Conservation (phyloP, 331 rosid species). For the Stylosanthes scabra region DNA sequence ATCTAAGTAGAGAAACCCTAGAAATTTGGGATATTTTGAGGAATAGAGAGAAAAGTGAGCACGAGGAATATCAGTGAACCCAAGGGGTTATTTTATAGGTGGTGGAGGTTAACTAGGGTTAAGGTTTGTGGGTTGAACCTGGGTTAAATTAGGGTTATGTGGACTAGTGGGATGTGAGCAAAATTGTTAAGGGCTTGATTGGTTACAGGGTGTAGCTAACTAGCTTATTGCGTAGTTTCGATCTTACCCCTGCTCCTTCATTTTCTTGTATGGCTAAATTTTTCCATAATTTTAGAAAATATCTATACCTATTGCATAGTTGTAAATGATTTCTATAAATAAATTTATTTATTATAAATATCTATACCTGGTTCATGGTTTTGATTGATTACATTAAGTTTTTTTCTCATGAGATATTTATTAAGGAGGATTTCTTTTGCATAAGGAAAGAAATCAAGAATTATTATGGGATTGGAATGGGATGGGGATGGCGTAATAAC, state of each 20-base stretch:
- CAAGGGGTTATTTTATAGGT: slow-evolving; percentile 30
- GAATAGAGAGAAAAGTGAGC: neutral
- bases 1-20: neutral
- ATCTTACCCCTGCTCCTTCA: neutral
- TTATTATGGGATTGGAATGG: neutral
- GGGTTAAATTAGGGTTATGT: neutral
- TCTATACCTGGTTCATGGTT: too few relatives aligned
- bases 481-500: neutral
- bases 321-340: too few relatives aligned
- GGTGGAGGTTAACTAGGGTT: slow-evolving; percentile 41
- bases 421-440: too few relatives aligned
- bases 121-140: neutral
- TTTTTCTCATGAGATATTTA: too few relatives aligned
- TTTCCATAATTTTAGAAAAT: neutral
- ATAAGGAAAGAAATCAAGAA: too few relatives aligned
- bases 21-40: neutral
- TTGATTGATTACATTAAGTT: too few relatives aligned
- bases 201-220: neutral
- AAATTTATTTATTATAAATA: too few relatives aligned
- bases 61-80: fast-evolving
- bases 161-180: neutral
- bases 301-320: too few relatives aligned
- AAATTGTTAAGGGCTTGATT: neutral
- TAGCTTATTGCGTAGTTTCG: neutral
- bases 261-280: neutral